A percentile compares a stretch with the other conserved stretches of the same genome.
phyloP scores from a whole-genome alignment of 495 filamentous ascomycete species.

The Talaromyces liani region DNA sequence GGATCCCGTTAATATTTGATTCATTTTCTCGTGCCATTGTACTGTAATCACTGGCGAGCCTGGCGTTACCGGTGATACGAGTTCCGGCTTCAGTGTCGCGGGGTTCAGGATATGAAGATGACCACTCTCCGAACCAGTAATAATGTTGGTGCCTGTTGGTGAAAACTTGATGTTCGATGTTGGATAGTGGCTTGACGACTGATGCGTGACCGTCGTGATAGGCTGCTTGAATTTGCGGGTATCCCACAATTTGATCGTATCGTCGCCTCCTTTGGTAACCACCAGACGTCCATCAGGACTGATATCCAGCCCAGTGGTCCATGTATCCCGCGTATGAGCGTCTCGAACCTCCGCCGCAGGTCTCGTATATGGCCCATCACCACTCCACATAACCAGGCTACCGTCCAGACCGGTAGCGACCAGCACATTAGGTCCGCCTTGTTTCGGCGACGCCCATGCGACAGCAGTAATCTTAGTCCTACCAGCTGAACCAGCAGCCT shows the following conservation, averaged over 20 bases:
- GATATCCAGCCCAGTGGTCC: slow-evolving; percentile 91
- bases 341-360: slow-evolving; percentile 80
- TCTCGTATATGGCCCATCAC: slow-evolving; percentile 78
- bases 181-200: slow-evolving; percentile 73
- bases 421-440: slow-evolving; percentile 73
- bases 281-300: slow-evolving; percentile 85
- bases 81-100: slow-evolving; percentile 74
- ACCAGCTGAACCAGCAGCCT: slow-evolving; percentile 73
- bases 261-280: slow-evolving; percentile 82
- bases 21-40: slow-evolving; percentile 87
- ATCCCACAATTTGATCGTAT: slow-evolving; percentile 89
- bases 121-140: slow-evolving; percentile 82
- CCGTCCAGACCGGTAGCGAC: slow-evolving; percentile 86
- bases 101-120: slow-evolving; percentile 90
- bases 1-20: slow-evolving; percentile 92
- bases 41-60: slow-evolving; percentile 75
- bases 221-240: slow-evolving; percentile 91
- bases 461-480: slow-evolving; percentile 91
- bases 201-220: slow-evolving; percentile 67
- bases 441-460: slow-evolving; percentile 70
- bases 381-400: slow-evolving; percentile 84
- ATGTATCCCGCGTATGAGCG: slow-evolving; percentile 76
- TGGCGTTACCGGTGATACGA: slow-evolving; percentile 78
- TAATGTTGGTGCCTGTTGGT: slow-evolving; percentile 68
- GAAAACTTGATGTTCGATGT: slow-evolving; percentile 85